These are phyloP conservation scores for Lepidium aucheri DNA, from an alignment of 345 rosid genomes.

Conservation along the genomic window DNA sequence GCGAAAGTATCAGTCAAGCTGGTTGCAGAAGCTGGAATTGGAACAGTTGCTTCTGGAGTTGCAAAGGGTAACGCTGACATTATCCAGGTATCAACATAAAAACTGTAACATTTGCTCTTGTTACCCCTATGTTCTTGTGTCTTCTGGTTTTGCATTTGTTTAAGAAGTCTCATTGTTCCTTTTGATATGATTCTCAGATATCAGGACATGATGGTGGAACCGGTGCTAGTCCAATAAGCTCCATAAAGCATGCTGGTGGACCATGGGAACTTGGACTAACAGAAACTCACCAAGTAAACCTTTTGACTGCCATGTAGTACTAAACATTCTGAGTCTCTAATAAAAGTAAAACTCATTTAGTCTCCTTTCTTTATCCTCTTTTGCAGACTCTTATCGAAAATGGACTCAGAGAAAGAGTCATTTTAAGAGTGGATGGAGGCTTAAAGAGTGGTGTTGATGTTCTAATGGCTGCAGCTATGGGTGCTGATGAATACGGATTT, in stretches of 20 bases:
- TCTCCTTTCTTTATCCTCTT: constrained; percentile 20
- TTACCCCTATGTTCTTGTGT: background rate
- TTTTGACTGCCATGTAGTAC: background rate
- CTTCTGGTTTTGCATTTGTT: background rate
- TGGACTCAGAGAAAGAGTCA: constrained; percentile 97
- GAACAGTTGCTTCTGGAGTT: constrained; percentile 99
- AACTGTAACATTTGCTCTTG: background rate
- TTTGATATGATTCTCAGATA: constrained; percentile 44
- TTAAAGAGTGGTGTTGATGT: constrained; percentile 94
- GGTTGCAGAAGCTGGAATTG: constrained; percentile 98
- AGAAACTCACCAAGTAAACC: constrained; percentile 82
- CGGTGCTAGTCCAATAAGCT: constrained; percentile 97
- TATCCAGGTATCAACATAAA: constrained; percentile 57
- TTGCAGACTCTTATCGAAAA: constrained; percentile 79
- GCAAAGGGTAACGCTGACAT: constrained; percentile 98
- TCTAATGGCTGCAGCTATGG: constrained; percentile 97
- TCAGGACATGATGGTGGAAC: constrained; percentile 99
- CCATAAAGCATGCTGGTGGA: constrained; percentile 99
- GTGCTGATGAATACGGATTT: constrained; percentile 98
- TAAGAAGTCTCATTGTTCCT: background rate
- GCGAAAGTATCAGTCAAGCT: constrained; percentile 99
- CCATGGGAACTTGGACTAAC: constrained; percentile 99
- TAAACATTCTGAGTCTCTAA: background rate
- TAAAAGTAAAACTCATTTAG: background rate
- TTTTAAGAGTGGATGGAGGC: constrained; percentile 95